phyloP scores from a whole-genome alignment of 2,329 filamentous ascomycete genomes.

The Conoideocrella luteorostrata region DNA sequence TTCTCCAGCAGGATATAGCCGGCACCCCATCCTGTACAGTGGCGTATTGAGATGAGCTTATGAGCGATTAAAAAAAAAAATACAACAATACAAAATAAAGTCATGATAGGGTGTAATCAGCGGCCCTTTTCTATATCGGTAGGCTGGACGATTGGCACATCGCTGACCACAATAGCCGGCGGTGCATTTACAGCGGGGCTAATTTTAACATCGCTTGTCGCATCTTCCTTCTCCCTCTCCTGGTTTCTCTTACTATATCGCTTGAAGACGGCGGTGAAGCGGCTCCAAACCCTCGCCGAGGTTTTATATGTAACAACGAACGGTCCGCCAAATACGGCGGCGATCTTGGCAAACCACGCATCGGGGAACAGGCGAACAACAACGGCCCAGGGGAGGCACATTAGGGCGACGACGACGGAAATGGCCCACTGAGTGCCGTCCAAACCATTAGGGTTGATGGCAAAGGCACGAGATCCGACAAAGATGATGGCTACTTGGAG shows the following conservation, averaged over 20 bases:
- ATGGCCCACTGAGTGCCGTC: slow-evolving; percentile 74
- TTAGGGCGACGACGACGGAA: slow-evolving; percentile 67
- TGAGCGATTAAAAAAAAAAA: not conserved
- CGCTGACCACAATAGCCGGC: slow-evolving; percentile 1
- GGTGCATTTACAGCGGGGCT: not conserved
- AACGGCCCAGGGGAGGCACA: slow-evolving; percentile 70
- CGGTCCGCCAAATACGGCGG: slow-evolving; percentile 4
- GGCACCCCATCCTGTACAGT: too few species aligned
- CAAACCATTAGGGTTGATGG: slow-evolving; percentile 46
- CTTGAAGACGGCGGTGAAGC: not conserved
- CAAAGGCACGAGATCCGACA: slow-evolving; percentile 70
- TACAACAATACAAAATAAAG: not conserved
- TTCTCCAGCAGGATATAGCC: too few species aligned
- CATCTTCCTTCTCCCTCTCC: not conserved
- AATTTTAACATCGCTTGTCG: not conserved
- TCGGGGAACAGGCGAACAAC: slow-evolving; percentile 72
- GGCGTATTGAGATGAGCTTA: too few species aligned
- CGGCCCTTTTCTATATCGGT: slow-evolving; percentile 3
- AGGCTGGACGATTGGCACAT: not conserved
- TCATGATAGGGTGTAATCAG: not conserved
- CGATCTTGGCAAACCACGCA: slow-evolving; percentile 25
- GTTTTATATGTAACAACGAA: slow-evolving; percentile 4
- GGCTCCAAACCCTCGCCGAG: not conserved
- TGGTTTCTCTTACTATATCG: not conserved
- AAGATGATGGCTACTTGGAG: slow-evolving; percentile 82